Conservation (phyloP, 108 stramenopile genomes). For the Aurantiochytrium sp. region DNA sequence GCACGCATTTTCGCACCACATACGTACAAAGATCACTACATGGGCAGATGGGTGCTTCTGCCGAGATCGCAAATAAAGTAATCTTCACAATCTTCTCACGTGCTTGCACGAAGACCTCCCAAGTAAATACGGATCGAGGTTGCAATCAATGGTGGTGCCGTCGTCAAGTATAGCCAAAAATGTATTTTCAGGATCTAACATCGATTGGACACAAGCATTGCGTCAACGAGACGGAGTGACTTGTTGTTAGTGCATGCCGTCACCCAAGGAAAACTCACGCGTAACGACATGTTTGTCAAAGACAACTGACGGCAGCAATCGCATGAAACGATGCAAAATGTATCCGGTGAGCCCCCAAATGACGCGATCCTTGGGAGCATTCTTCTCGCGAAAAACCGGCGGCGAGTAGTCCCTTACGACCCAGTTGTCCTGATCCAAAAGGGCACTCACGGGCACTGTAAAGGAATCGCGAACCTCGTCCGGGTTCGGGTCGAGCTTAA, state of each 20-base stretch:
- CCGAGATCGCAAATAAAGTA: too few relatives aligned
- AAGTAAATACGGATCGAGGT: too few relatives aligned
- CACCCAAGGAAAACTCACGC: background rate
- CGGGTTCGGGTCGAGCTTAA: constrained; percentile 21
- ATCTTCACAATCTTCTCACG: too few relatives aligned
- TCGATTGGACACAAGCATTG: too few relatives aligned
- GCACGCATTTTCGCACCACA: too few relatives aligned
- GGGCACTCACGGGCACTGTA: constrained; percentile 22
- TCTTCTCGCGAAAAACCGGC: constrained; percentile 7
- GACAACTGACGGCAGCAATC: background rate
- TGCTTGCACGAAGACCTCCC: too few relatives aligned
- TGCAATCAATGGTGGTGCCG: too few relatives aligned
- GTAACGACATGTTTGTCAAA: background rate
- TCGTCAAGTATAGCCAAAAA: too few relatives aligned
- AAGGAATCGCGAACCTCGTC: constrained; percentile 32
- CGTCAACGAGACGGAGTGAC: too few relatives aligned
- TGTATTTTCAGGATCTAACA: too few relatives aligned
- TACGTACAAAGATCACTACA: too few relatives aligned
- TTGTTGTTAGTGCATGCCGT: background rate
- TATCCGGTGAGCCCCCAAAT: constrained; percentile 35
- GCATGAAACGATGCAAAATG: constrained; percentile 23
- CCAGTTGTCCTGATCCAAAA: constrained; percentile 32
- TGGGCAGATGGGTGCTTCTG: too few relatives aligned
- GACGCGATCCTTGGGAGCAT: constrained; percentile 16
- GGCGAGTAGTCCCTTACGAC: background rate